A percentile compares a stretch with the other conserved stretches of the same genome.
These are phyloP conservation scores for Goffeauzyma gilvescens DNA, from an alignment of 768 basidiomycete genomes.

Conservation along the genomic window DNA sequence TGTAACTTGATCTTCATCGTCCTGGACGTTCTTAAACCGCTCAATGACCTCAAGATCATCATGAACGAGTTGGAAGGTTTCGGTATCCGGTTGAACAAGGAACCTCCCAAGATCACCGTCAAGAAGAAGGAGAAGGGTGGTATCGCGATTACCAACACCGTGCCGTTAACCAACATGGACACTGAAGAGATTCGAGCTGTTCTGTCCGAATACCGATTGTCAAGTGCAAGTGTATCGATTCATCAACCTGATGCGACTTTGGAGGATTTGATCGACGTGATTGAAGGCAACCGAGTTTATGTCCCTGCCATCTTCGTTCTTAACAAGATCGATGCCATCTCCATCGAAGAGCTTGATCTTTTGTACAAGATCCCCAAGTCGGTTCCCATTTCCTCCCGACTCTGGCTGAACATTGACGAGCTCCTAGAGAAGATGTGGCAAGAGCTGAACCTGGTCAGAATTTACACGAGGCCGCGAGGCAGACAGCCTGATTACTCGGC, in stretches of 20 bases:
- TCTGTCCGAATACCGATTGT: conserved; percentile 68
- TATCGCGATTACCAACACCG: conserved; percentile 84
- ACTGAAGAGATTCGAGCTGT: conserved; percentile 91
- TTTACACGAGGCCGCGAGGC: conserved; percentile 86
- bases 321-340: conserved; percentile 81
- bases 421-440: conserved; percentile 85
- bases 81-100: conserved; percentile 88
- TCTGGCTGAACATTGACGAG: conserved; percentile 96
- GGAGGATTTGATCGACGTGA: conserved; percentile 90
- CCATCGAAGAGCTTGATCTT: conserved; percentile 90
- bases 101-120: conserved; percentile 63
- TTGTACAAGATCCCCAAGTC: conserved; percentile 76
- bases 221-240: conserved; percentile 77
- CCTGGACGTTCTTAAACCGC: conserved; percentile 92
- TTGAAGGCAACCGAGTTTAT: conserved; percentile 91
- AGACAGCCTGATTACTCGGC: conserved; percentile 70
- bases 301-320: conserved; percentile 77
- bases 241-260: conserved; percentile 78
- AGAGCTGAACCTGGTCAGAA: conserved; percentile 74
- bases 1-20: conserved; percentile 98
- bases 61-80: conserved; percentile 93
- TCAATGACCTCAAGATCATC: conserved; percentile 74
- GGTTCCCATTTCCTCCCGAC: conserved; percentile 78
- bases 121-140: conserved; percentile 50
- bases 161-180: conserved; percentile 85